Conservation (phyloP, 1,139 yeast genomes). For the Eremothecium gossypii region DNA sequence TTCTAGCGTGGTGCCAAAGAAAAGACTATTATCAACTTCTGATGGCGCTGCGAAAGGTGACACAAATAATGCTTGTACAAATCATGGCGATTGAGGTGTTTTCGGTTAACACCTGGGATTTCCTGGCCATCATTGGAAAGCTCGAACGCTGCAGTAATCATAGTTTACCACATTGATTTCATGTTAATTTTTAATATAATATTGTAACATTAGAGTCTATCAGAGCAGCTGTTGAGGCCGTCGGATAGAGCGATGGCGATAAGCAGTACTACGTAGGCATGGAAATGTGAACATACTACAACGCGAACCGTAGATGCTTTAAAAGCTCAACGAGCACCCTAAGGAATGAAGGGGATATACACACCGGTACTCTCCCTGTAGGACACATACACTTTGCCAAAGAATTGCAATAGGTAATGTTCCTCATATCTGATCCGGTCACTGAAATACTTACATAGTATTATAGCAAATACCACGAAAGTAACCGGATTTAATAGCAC, state of each 20-base stretch:
- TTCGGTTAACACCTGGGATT: too few relatives aligned
- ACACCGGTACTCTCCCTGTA: constrained; percentile 46
- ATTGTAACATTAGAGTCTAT: too few relatives aligned
- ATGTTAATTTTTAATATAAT: too few relatives aligned
- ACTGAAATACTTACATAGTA: constrained; percentile 59
- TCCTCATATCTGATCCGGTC: constrained; percentile 68
- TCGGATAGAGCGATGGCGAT: too few relatives aligned
- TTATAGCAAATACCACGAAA: constrained; percentile 36
- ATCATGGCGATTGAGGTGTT: too few relatives aligned
- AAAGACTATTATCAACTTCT: constrained; percentile 11
- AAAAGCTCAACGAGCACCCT: constrained; percentile 2
- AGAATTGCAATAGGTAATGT: constrained; percentile 49
- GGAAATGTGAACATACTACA: too few relatives aligned
- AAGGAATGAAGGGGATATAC: constrained; percentile 55
- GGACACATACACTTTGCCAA: constrained; percentile 51
- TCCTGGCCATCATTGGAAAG: too few relatives aligned
- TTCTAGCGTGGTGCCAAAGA: constrained; percentile 18
- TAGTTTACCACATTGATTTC: too few relatives aligned
- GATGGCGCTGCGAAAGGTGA: too few relatives aligned
- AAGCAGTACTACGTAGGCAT: not conserved
- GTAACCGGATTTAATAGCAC: constrained; percentile 57
- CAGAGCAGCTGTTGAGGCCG: too few relatives aligned
- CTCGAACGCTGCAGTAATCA: too few relatives aligned
- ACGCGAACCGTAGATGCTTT: not conserved
- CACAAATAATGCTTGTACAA: too few relatives aligned